Evolutionary conservation across 495 filamentous ascomycete species (phyloP).

Genomic region (Hypomontagnella monticulosa): DNA sequence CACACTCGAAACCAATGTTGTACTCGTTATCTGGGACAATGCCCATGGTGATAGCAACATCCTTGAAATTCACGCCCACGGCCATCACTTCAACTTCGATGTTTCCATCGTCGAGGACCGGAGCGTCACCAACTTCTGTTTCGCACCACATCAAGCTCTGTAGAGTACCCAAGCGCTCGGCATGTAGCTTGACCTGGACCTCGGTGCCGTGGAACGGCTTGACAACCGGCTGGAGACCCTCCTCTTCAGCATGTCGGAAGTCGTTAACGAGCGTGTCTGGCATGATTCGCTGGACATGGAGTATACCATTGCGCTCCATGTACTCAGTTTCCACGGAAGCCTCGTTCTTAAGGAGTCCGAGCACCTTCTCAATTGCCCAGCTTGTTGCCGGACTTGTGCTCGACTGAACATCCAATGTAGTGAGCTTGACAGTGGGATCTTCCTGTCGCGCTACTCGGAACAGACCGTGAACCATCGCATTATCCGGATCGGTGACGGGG

Average conservation of each 20-base stretch:
- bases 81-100: constrained; percentile 48
- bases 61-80: constrained; percentile 56
- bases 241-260: neutral
- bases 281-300: constrained; percentile 42
- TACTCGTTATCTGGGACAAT: constrained; percentile 48
- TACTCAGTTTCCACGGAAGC: constrained; percentile 44
- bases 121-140: neutral
- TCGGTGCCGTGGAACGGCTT: constrained; percentile 7
- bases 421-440: constrained; percentile 36
- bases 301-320: constrained; percentile 45
- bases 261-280: constrained; percentile 25
- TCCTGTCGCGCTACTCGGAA: constrained; percentile 45
- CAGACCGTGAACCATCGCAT: constrained; percentile 44
- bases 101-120: neutral
- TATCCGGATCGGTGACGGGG: constrained; percentile 43
- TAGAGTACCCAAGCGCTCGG: constrained; percentile 38
- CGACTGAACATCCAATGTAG: constrained; percentile 49
- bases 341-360: neutral
- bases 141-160: neutral
- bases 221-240: neutral
- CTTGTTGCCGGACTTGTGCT: constrained; percentile 17
- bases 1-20: constrained; percentile 54
- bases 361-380: constrained; percentile 35
- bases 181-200: constrained; percentile 11
- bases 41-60: constrained; percentile 52